phyloP scores from a whole-genome alignment of 1,284 basidiomycete species.

The Ceratorhiza oryzae-sativae region DNA sequence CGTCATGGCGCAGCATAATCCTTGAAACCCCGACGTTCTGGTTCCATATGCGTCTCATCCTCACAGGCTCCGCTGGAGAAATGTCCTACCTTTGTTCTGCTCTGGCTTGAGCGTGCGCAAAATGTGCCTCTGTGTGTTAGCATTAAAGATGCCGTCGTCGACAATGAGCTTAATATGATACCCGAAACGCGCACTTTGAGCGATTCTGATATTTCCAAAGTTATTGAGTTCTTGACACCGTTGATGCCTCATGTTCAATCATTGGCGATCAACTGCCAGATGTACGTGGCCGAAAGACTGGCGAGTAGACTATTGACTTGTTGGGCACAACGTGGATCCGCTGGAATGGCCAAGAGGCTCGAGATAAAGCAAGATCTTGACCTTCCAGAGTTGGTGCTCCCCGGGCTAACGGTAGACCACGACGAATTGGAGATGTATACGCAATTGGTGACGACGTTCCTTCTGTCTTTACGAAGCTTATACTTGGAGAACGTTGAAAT shows the following conservation, averaged over 20 bases:
- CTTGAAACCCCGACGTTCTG: not conserved
- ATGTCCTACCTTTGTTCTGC: not conserved
- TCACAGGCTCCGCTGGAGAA: not conserved
- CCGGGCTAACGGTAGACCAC: too few species aligned
- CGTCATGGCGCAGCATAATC: not conserved
- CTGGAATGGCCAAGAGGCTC: not conserved
- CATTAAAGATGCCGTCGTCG: not conserved
- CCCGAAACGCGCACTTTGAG: too few species aligned
- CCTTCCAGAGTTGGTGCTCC: not conserved
- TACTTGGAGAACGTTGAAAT: not conserved
- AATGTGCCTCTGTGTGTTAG: not conserved
- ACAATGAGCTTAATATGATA: too few species aligned
- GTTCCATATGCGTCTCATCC: not conserved
- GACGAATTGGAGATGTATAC: too few species aligned
- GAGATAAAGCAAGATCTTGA: not conserved
- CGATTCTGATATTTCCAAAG: not conserved
- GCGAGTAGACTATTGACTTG: not conserved
- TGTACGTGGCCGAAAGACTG: not conserved
- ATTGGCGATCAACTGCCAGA: not conserved
- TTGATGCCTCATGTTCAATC: not conserved
- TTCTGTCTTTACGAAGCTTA: not conserved
- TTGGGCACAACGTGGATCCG: not conserved
- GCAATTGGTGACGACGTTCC: too few species aligned
- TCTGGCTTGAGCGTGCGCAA: not conserved
- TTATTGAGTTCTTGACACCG: not conserved